These are phyloP conservation scores for Prasinococcaceae sp. DNA, from an alignment of 139 green algal genomes.

Conservation along the genomic window DNA sequence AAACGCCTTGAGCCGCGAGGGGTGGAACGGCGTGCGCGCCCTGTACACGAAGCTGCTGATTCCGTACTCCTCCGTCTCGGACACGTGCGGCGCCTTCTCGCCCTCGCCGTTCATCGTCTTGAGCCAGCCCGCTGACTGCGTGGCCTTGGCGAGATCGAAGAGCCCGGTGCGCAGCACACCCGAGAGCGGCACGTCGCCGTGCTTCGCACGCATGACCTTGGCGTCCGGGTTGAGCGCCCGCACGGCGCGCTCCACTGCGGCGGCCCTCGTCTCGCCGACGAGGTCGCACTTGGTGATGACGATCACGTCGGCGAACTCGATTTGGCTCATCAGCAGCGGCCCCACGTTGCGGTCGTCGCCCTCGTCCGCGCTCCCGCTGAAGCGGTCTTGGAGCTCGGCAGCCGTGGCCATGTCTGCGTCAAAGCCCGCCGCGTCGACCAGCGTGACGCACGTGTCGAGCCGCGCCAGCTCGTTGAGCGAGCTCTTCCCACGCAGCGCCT, in stretches of 20 bases:
- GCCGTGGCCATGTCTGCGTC: too few relatives aligned
- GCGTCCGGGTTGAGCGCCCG: slow-evolving; percentile 8
- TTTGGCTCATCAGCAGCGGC: background rate
- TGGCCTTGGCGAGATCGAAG: slow-evolving; percentile 8
- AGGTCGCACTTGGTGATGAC: slow-evolving; percentile 61
- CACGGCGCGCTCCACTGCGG: slow-evolving; percentile 4
- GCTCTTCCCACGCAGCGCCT: slow-evolving; percentile 1
- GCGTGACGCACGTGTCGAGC: slow-evolving; percentile 16
- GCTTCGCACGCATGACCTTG: slow-evolving; percentile 4
- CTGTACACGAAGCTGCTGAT: slow-evolving; percentile 65
- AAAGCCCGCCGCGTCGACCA: too few relatives aligned
- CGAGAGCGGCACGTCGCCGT: slow-evolving; percentile 3
- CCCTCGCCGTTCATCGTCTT: background rate
- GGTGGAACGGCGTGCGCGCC: slow-evolving; percentile 68
- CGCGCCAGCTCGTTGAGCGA: slow-evolving; percentile 11
- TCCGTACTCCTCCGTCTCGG: slow-evolving; percentile 12
- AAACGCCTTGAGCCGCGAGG: slow-evolving; percentile 33
- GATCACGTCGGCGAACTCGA: slow-evolving; percentile 69
- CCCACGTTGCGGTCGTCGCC: background rate
- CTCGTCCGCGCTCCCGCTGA: background rate
- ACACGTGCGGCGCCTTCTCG: background rate
- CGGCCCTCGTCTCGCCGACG: slow-evolving; percentile 3
- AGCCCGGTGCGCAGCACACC: slow-evolving; percentile 2
- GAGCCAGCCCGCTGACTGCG: slow-evolving; percentile 5
- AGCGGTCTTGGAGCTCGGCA: background rate